Conservation (phyloP, 169 alveolate species). For the Eimeria brunetti region DNA sequence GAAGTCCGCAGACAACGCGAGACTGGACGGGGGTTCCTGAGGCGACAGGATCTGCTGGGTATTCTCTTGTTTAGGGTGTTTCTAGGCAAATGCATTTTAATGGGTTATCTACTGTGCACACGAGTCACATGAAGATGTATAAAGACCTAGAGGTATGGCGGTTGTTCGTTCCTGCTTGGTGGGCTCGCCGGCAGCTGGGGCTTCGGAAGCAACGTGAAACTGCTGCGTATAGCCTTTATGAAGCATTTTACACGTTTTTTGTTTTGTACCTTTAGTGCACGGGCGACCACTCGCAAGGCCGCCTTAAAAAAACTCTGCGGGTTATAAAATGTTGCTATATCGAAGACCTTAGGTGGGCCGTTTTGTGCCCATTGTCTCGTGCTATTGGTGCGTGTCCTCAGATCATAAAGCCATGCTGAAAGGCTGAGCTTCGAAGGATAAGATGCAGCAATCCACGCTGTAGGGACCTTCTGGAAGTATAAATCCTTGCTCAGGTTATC, state of each 20-base stretch:
- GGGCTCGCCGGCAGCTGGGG: neutral
- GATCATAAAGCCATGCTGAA: constrained; percentile 61
- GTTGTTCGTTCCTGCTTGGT: neutral
- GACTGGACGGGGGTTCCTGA: constrained; percentile 50
- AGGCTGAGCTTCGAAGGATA: constrained; percentile 67
- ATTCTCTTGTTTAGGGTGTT: neutral
- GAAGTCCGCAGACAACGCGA: constrained; percentile 39
- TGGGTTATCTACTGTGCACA: neutral
- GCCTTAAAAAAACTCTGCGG: constrained; percentile 61
- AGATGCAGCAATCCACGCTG: constrained; percentile 47
- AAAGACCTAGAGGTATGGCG: neutral
- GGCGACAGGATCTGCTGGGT: neutral
- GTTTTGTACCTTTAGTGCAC: constrained; percentile 9
- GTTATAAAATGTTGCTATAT: constrained; percentile 41
- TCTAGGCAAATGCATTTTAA: neutral
- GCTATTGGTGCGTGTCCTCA: constrained; percentile 36
- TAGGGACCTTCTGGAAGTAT: constrained; percentile 61
- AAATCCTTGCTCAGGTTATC: constrained; percentile 48
- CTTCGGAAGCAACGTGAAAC: neutral
- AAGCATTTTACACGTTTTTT: neutral
- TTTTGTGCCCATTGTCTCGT: constrained; percentile 41
- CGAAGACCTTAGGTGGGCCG: constrained; percentile 60
- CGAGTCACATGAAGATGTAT: neutral
- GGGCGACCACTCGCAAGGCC: constrained; percentile 32
- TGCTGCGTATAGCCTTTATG: neutral